A percentile compares a stretch with the other conserved stretches of the same genome.
Conservation (phyloP, 768 basidiomycete species). For the Panellus pusillus region DNA sequence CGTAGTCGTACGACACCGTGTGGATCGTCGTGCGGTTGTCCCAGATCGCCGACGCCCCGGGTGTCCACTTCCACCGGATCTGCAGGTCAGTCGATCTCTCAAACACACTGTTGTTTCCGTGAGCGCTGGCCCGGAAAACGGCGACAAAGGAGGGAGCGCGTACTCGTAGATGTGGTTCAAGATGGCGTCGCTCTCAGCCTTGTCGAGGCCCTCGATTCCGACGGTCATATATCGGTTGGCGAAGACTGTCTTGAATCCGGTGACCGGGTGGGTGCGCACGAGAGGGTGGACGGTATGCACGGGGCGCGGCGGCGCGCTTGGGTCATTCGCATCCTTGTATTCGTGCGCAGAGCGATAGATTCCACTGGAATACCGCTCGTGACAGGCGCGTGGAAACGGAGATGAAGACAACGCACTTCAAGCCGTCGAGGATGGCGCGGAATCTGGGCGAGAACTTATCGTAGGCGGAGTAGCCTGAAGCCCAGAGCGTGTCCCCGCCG, state of each 20-base stretch:
- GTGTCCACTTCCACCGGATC: conserved; percentile 34
- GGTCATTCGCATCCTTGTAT: conserved; percentile 30
- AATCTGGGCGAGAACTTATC: conserved; percentile 38
- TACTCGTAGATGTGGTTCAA: conserved; percentile 33
- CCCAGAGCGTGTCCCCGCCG: conserved; percentile 25
- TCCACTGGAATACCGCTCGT: conserved; percentile 24
- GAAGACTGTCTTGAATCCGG: conserved; percentile 37
- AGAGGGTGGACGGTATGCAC: conserved; percentile 34
- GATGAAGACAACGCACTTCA: conserved; percentile 4
- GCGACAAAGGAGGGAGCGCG: background rate
- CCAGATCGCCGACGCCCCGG: conserved; percentile 33
- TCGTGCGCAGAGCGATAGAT: conserved; percentile 20
- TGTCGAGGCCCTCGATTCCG: conserved; percentile 33
- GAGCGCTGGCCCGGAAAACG: too few species aligned
- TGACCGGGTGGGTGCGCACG: conserved; percentile 38
- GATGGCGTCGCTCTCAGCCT: conserved; percentile 36
- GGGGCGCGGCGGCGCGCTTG: conserved; percentile 32
- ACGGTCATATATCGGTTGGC: conserved; percentile 37
- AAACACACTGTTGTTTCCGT: conserved; percentile 22
- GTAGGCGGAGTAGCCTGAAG: conserved; percentile 38
- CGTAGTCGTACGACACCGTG: conserved; percentile 29
- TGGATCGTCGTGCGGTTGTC: conserved; percentile 32
- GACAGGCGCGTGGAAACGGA: too few species aligned
- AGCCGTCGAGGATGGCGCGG: conserved; percentile 34
- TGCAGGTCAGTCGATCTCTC: conserved; percentile 36